These are phyloP conservation scores for Marasmius sp. DNA, from an alignment of 1,284 basidiomycete species.

Conservation along the genomic window DNA sequence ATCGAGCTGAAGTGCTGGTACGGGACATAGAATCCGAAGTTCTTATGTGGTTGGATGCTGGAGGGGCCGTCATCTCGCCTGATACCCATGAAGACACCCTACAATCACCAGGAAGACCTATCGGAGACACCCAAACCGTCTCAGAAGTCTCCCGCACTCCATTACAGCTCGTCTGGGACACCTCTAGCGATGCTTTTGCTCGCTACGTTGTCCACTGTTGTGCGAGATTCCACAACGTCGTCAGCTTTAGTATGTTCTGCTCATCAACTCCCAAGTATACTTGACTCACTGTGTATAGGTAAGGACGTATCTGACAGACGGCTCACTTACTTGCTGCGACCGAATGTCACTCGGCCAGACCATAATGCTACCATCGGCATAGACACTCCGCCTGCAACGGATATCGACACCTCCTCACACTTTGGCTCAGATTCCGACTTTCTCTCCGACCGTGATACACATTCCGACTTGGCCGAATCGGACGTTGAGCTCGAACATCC, in stretches of 20 bases:
- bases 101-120: constrained; percentile 38
- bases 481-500: constrained; percentile 37
- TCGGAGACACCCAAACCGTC: constrained; percentile 56
- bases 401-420: constrained; percentile 56
- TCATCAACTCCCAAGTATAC: background rate
- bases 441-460: constrained; percentile 35
- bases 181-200: constrained; percentile 66
- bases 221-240: constrained; percentile 73
- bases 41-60: constrained; percentile 56
- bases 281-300: constrained; percentile 39
- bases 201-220: constrained; percentile 80
- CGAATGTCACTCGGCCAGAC: constrained; percentile 66
- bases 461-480: constrained; percentile 37
- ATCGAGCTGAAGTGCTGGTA: constrained; percentile 60
- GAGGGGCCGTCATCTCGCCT: constrained; percentile 55
- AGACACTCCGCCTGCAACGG: constrained; percentile 73
- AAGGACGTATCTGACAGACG: constrained; percentile 64
- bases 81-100: constrained; percentile 20
- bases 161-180: constrained; percentile 68
- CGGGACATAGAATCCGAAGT: constrained; percentile 66
- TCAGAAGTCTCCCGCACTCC: constrained; percentile 65
- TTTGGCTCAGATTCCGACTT: constrained; percentile 53
- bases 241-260: constrained; percentile 70
- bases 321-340: constrained; percentile 75
- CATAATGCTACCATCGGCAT: constrained; percentile 39